Evolutionary conservation across 306 rosid genomes (phyloP).

Genomic region (Dalbergia oliveri): DNA sequence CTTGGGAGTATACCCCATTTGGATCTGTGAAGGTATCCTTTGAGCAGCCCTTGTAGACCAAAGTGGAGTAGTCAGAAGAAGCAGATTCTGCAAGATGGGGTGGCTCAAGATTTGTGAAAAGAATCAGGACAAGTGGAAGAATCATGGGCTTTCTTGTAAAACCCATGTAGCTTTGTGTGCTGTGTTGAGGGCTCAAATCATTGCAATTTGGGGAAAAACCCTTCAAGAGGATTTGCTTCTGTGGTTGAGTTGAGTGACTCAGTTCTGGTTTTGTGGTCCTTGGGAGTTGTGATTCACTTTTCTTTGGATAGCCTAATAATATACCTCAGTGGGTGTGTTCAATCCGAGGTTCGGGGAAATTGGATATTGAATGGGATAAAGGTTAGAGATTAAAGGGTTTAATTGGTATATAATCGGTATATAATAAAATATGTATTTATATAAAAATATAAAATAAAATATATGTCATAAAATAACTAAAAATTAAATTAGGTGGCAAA

Average conservation of each 20-base stretch:
- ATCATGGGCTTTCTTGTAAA: constrained; percentile 46
- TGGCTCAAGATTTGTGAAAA: constrained; percentile 45
- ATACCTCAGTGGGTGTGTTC: constrained; percentile 52
- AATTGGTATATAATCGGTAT: too few species aligned
- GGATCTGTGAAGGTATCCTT: constrained; percentile 85
- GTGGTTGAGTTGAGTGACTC: constrained; percentile 18
- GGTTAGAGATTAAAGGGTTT: too few species aligned
- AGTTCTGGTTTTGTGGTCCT: constrained; percentile 3
- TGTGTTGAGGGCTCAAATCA: constrained; percentile 59
- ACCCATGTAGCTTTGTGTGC: constrained; percentile 56
- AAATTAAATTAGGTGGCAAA: too few species aligned
- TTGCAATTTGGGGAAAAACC: constrained; percentile 45
- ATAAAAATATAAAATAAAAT: too few species aligned
- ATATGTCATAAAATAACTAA: too few species aligned
- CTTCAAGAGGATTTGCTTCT: constrained; percentile 15
- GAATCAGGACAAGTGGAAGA: constrained; percentile 47
- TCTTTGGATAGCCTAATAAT: constrained; percentile 50
- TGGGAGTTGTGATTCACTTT: constrained; percentile 45
- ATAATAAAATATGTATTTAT: too few species aligned
- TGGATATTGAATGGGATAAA: too few species aligned
- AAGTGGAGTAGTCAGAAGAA: constrained; percentile 62
- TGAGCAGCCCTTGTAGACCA: constrained; percentile 93
- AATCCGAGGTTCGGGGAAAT: too few species aligned
- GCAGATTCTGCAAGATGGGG: constrained; percentile 61
- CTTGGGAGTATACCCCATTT: constrained; percentile 80